phyloP scores from a whole-genome alignment of 1,284 basidiomycete species.

The Sanguinoderma infundibulare region DNA sequence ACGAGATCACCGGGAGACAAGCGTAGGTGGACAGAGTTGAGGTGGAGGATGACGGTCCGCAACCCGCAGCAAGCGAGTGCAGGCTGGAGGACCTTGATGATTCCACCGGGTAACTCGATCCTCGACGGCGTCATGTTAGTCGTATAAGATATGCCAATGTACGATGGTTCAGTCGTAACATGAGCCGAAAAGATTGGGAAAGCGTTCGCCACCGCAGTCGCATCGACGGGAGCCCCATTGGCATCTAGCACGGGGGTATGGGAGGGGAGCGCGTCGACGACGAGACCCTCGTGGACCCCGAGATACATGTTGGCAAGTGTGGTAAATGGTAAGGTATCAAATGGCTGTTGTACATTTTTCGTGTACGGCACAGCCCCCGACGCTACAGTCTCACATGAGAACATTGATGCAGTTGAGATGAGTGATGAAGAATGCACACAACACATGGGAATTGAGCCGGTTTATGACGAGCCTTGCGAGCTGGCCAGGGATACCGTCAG shows the following conservation, averaged over 20 bases:
- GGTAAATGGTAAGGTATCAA: background rate
- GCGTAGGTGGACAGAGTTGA: background rate
- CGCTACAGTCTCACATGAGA: background rate
- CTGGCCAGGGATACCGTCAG: no score
- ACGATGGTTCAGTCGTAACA: background rate
- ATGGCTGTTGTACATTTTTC: background rate
- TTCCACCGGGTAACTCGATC: background rate
- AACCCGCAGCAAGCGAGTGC: background rate
- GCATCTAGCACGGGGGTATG: background rate
- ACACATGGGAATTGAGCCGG: no score
- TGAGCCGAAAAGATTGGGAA: background rate
- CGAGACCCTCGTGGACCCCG: background rate
- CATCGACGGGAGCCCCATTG: background rate
- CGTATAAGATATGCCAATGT: background rate
- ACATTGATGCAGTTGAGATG: background rate
- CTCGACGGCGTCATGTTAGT: background rate
- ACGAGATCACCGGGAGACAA: background rate
- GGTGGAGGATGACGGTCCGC: background rate
- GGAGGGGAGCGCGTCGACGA: background rate
- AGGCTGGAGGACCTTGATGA: background rate
- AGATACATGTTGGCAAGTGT: no score
- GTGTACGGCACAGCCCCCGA: background rate
- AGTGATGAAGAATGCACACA: background rate
- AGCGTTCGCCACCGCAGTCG: background rate
- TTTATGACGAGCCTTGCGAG: no score